Conservation (phyloP, 2,329 filamentous ascomycete genomes). For the Aureobasidium sp. region DNA sequence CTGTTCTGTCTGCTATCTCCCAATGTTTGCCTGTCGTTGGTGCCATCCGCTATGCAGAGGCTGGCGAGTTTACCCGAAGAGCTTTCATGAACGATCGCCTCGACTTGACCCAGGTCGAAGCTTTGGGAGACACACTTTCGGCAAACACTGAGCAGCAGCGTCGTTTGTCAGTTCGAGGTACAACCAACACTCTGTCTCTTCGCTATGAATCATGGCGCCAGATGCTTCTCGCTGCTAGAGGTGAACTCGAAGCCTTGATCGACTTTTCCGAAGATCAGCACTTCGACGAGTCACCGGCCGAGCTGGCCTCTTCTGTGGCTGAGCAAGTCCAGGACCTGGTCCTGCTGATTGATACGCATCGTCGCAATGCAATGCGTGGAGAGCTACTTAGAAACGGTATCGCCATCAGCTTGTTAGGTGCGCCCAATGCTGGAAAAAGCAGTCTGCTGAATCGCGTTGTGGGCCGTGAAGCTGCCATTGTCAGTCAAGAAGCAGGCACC, state of each 20-base stretch:
- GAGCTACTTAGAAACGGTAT: constrained; percentile 83
- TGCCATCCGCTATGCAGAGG: constrained; percentile 76
- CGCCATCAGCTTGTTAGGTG: constrained; percentile 75
- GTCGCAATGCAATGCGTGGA: constrained; percentile 69
- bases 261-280: constrained; percentile 98
- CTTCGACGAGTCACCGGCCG: constrained; percentile 77
- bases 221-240: constrained; percentile 70
- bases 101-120: constrained; percentile 75
- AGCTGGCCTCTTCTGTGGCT: constrained; percentile 64
- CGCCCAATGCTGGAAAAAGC: constrained; percentile 92
- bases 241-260: constrained; percentile 89
- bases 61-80: constrained; percentile 89
- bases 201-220: constrained; percentile 80
- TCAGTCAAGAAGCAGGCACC: constrained; percentile 86
- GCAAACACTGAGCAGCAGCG: constrained; percentile 88
- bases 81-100: constrained; percentile 84
- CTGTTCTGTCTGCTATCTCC: constrained; percentile 72
- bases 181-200: constrained; percentile 56
- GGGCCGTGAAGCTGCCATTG: constrained; percentile 88
- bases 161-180: constrained; percentile 72
- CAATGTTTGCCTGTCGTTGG: constrained; percentile 31
- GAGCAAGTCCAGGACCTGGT: constrained; percentile 56
- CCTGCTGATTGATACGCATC: constrained; percentile 59
- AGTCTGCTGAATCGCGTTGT: constrained; percentile 86
- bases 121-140: constrained; percentile 53